Evolutionary conservation across 192 early-diverging fungal species (phyloP).

Genomic region (Gonapodya sp.): DNA sequence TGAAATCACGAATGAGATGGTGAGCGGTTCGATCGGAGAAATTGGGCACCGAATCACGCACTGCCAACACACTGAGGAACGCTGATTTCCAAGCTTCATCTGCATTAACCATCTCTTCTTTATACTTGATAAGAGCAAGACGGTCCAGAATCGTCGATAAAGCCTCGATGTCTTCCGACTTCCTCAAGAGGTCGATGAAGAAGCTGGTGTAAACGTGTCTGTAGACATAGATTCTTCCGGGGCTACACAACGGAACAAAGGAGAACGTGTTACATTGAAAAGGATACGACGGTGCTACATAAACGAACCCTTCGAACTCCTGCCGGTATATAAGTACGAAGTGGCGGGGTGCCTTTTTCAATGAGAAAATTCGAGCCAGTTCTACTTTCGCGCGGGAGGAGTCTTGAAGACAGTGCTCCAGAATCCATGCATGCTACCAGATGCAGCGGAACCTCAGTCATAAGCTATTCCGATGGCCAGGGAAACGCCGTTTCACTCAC

Average conservation of each 20-base stretch:
- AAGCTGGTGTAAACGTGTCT: neutral
- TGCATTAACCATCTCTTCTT: neutral
- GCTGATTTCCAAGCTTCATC: neutral
- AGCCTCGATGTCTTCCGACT: neutral
- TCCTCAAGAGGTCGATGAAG: neutral
- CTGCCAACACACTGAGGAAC: neutral
- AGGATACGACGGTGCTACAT: neutral
- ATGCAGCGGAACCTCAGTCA: too few species aligned
- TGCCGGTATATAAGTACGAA: neutral
- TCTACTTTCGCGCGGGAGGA: neutral
- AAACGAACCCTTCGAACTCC: neutral
- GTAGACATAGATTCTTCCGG: neutral
- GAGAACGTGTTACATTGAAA: neutral
- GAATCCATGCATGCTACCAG: neutral
- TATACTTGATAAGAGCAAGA: neutral
- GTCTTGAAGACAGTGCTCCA: neutral
- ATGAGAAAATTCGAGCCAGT: neutral
- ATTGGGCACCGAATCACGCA: neutral
- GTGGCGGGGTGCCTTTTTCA: neutral
- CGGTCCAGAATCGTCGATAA: neutral
- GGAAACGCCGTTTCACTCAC: too few species aligned
- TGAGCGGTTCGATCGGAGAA: neutral
- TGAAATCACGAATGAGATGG: neutral
- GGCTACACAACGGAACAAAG: neutral
- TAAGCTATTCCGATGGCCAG: too few species aligned